These are phyloP conservation scores for Xylariaceae sp. DNA, from an alignment of 2,329 filamentous ascomycete species.

Conservation along the genomic window DNA sequence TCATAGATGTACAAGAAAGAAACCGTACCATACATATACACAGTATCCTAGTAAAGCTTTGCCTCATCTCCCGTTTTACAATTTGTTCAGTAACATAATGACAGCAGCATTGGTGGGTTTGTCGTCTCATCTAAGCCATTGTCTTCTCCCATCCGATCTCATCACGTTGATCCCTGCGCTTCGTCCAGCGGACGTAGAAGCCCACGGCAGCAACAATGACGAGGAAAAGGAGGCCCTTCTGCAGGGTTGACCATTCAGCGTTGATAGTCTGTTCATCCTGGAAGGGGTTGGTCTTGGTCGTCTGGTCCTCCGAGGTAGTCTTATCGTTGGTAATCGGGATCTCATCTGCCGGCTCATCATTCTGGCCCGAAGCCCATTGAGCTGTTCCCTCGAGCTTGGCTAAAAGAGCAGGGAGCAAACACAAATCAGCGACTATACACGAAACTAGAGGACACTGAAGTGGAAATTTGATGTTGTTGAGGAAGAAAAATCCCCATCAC, in stretches of 20 bases:
- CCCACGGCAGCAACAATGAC: conserved; percentile 45
- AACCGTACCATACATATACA: no score
- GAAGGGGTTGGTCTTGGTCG: not conserved
- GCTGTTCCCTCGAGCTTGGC: conserved; percentile 35
- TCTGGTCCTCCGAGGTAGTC: conserved; percentile 3
- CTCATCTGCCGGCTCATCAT: conserved; percentile 31
- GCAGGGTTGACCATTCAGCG: conserved; percentile 41
- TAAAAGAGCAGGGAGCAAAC: conserved; percentile 18
- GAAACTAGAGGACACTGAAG: conserved; percentile 19
- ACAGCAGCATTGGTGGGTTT: no score
- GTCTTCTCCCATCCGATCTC: conserved; percentile 42
- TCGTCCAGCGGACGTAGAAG: conserved; percentile 42
- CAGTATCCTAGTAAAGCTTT: no score
- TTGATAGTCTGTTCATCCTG: conserved; percentile 2
- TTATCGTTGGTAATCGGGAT: conserved; percentile 23
- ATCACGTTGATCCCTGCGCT: conserved; percentile 30
- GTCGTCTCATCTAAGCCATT: conserved; percentile 38
- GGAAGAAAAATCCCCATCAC: conserved; percentile 26
- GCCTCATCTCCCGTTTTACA: no score
- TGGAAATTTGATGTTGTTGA: conserved; percentile 32
- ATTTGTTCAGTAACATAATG: no score
- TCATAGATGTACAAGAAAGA: no score
- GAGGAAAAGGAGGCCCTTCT: conserved; percentile 49
- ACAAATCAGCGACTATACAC: conserved; percentile 15
- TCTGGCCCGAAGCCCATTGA: conserved; percentile 36